These are phyloP conservation scores for Ophiostoma populinum DNA, from an alignment of 2,329 filamentous ascomycete genomes.

Conservation along the genomic window DNA sequence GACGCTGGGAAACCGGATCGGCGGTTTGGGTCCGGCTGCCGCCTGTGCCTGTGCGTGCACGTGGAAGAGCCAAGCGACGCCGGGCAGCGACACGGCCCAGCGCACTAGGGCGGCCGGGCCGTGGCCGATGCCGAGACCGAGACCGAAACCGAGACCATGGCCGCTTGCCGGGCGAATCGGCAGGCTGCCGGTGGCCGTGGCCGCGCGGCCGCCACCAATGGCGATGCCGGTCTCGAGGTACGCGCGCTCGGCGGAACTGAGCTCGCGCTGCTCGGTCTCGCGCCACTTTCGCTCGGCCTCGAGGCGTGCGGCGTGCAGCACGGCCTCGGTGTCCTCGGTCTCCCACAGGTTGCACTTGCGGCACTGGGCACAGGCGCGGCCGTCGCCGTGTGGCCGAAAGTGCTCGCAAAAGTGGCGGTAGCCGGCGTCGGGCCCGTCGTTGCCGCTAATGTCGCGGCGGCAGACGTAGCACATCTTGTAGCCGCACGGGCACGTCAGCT, in stretches of 20 bases:
- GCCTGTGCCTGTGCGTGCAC: too few species aligned
- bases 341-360: conserved; percentile 66
- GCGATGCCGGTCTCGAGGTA: conserved; percentile 38
- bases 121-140: neutral
- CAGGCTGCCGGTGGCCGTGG: neutral
- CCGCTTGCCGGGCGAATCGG: too few species aligned
- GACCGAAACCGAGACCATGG: neutral
- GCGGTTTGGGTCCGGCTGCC: neutral
- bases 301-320: conserved; percentile 50
- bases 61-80: too few species aligned
- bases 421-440: conserved; percentile 37
- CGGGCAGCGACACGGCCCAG: neutral
- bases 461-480: conserved; percentile 99
- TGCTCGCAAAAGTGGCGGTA: conserved; percentile 95
- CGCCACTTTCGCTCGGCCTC: conserved; percentile 58
- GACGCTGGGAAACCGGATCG: conserved; percentile 18
- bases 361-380: conserved; percentile 57
- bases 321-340: conserved; percentile 52
- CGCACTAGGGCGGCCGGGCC: neutral
- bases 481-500: conserved; percentile 85
- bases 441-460: conserved; percentile 50
- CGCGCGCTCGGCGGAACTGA: conserved; percentile 36
- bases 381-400: conserved; percentile 66
- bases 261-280: conserved; percentile 40
- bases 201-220: conserved; percentile 7